Conservation (phyloP, 2,329 filamentous ascomycete species). For the Pseudomassariella vexata region DNA sequence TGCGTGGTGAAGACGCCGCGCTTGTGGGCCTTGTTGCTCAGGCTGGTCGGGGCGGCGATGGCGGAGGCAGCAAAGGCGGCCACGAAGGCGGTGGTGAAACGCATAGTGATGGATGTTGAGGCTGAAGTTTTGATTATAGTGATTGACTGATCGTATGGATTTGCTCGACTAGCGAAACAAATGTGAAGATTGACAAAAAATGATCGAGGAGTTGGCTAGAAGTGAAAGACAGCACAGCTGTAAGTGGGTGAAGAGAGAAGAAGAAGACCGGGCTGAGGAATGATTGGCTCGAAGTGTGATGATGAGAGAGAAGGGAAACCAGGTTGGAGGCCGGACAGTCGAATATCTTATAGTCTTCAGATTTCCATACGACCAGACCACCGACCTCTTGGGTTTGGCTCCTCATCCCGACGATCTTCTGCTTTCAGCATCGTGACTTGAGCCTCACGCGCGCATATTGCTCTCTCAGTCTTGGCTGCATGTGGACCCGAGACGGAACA, state of each 20-base stretch:
- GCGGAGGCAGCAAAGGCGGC: conserved; percentile 14
- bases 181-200: conserved; percentile 4
- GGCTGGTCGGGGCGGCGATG: neutral
- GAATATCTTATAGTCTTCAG: no score
- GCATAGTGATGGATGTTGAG: conserved; percentile 18
- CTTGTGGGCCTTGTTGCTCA: conserved; percentile 5
- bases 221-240: conserved; percentile 24
- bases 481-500: no score
- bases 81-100: conserved; percentile 18
- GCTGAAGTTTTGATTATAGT: conserved; percentile 1
- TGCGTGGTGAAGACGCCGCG: conserved; percentile 21
- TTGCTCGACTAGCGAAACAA: neutral
- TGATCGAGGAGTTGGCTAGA: conserved; percentile 14
- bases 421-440: no score
- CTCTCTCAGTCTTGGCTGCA: no score
- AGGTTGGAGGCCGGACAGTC: no score
- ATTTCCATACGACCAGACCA: no score
- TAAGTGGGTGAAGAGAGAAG: conserved; percentile 7
- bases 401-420: no score
- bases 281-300: no score
- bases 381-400: no score
- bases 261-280: neutral
- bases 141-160: conserved; percentile 3
- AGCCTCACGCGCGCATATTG: no score
- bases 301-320: no score